Base-by-base conservation (phyloP, 2,329 filamentous ascomycete genomes). In the Monosporascus sp. region DNA sequence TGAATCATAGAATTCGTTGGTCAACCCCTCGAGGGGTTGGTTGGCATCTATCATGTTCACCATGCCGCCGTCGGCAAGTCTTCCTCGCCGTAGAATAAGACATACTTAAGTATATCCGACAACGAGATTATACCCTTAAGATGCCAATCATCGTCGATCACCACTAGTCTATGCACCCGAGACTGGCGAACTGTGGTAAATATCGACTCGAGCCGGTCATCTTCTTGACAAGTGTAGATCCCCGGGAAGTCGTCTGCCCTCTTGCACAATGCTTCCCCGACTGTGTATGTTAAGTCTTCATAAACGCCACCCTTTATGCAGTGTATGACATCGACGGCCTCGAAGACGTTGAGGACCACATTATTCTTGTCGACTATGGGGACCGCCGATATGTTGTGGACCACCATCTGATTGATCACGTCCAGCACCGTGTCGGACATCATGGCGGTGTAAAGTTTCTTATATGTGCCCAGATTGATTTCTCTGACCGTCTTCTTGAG, bases 101-200 rank as follows among this genome's bases (percentile, higher is more conserved):
- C 90, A 68, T 99, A 97, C 65, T 96, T 91, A 60, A 99, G 81
- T 60, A 99, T 97, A 72, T 99, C 94, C 54, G 93, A 97, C 51
- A 99, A 78, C 6, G 92, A 97, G 55, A 99, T 85, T 51, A 99
- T 84, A 47, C 94, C 94, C 68, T 87, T 89, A 51, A 99, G 82
- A 61, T 86, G 85, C 67, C 86, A 90, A 50, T 92, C 82, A 60
- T 97, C 91, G 70, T 99, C 92, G 53, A 99, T 89, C 48, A 99
- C 88, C 52, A 97, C 86, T 59, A 99, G 78, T 57, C 94, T 83
- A 72, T 99, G 94, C 27, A 99, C 93, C 56, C 95, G 83, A 46
- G 92, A 96, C 73, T 93, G 95, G 60, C 93, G 89, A 61, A 99
- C 89, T 1, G 94, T 97, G 70, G 97, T 92, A 69, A 97, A 97